Evolutionary conservation across 2,329 filamentous ascomycete genomes (phyloP).

Genomic region (Shiraia sp.): DNA sequence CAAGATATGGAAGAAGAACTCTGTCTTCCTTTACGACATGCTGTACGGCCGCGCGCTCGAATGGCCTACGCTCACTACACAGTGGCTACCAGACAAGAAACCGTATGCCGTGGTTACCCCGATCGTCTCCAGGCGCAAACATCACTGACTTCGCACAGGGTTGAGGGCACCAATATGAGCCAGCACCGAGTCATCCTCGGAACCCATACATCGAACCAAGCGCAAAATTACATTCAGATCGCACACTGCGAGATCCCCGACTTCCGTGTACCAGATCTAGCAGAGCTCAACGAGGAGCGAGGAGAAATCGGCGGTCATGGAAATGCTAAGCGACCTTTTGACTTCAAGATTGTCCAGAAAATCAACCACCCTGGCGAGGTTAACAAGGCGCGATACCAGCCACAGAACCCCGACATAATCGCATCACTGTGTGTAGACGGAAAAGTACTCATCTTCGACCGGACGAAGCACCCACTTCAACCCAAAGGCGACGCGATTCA

Average conservation of each 20-base stretch:
- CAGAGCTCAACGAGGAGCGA: constrained; percentile 87
- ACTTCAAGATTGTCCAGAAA: constrained; percentile 90
- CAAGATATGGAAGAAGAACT: constrained; percentile 99
- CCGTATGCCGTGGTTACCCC: constrained; percentile 16
- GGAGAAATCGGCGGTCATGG: constrained; percentile 95
- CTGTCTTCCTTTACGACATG: constrained; percentile 97
- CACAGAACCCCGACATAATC: constrained; percentile 95
- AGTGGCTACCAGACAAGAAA: constrained; percentile 87
- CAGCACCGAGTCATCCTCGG: constrained; percentile 89
- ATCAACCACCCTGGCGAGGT: constrained; percentile 97
- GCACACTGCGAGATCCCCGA: constrained; percentile 93
- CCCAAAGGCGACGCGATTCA: constrained; percentile 68
- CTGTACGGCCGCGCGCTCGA: constrained; percentile 91
- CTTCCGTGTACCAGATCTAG: constrained; percentile 69
- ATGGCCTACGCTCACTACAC: constrained; percentile 95
- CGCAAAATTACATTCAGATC: constrained; percentile 91
- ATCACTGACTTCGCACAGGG: constrained; percentile 46
- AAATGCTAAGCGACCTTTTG: constrained; percentile 74
- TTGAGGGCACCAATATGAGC: constrained; percentile 80
- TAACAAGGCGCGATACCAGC: constrained; percentile 97
- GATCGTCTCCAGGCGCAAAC: background rate
- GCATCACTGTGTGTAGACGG: constrained; percentile 90
- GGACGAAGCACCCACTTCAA: constrained; percentile 84
- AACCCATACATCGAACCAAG: constrained; percentile 87
- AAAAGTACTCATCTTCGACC: constrained; percentile 89